Evolutionary conservation across 1,284 basidiomycete species (phyloP), one percentile per base, ranked within the genome.

Genomic region (Gymnopus androsaceus): DNA sequence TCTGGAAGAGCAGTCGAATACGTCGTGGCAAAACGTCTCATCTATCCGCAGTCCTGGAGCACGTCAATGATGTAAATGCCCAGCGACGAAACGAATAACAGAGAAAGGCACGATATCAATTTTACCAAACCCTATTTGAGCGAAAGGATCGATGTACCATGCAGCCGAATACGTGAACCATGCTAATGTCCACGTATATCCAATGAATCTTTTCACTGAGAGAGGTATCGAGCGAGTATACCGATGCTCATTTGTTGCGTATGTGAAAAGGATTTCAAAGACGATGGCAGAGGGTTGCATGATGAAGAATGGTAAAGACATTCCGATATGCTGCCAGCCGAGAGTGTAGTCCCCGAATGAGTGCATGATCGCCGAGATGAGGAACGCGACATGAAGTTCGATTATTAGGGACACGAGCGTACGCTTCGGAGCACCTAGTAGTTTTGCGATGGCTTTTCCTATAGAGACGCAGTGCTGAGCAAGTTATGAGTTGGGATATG

Each of bases 91-190:
- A 12, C 46, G 46, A 36, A 48, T 25, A 36, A 48, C 23, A 1
- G 46, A 48, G 8, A 34, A 36, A 17, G 46, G 33, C 12, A 48
- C 7, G 14, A 48, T 48, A 23, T 34, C 46, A 19, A 23, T 21
- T 37, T 21, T 23, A 36, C 46, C 46, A 25, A 36, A 48, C n/a
- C 23, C 23, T 17, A 36, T 36, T 28, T 50, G 48, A 9, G 9
- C 36, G n/a, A 36, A n/a, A 27, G 48, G 36, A 38, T 50, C 36
- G 8, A 50, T 50, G 28, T 37, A 50, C 48, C 48, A 50, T 14
- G 48, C 27, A 15, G 36, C 36, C 15, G 48, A 50, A 50, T 50
- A 53, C 12, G 33, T 53, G 34, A 53, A 46, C 51, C 51, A 53
- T 9, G 12, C 33, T 7, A 53, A 17, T 14, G 44, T 45, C 51